Evolutionary conservation across 306 rosid species (phyloP).

Genomic region (Castanospermum australe): DNA sequence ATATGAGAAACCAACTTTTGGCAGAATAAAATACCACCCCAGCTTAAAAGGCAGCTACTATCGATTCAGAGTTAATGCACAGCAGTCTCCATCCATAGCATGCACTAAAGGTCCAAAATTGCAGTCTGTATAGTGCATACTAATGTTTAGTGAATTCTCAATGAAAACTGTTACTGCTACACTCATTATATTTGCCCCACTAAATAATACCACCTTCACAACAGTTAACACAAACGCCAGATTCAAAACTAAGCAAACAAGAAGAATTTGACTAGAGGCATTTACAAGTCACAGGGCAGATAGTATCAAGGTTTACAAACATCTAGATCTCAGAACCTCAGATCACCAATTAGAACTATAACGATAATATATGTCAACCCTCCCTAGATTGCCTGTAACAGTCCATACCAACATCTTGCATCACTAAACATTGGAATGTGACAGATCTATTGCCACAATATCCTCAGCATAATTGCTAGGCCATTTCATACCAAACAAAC

Average conservation of each 20-base stretch:
- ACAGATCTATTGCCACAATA: constrained; percentile 30
- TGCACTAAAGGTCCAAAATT: constrained; percentile 33
- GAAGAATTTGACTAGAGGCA: constrained; percentile 1
- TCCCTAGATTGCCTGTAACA: constrained; percentile 38
- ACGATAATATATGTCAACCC: constrained; percentile 14
- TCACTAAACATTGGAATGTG: constrained; percentile 27
- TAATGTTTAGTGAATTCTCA: constrained; percentile 17
- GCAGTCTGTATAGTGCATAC: constrained; percentile 33
- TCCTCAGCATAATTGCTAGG: constrained; percentile 36
- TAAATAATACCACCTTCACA: constrained; percentile 29
- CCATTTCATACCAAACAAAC: constrained; percentile 29
- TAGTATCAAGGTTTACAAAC: constrained; percentile 29
- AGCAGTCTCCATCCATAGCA: constrained; percentile 35
- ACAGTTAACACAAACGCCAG: not conserved
- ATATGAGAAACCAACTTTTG: constrained; percentile 25
- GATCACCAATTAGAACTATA: constrained; percentile 31
- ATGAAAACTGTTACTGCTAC: constrained; percentile 21
- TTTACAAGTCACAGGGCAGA: constrained; percentile 6
- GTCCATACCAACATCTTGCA: constrained; percentile 29
- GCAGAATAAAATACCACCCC: constrained; percentile 32
- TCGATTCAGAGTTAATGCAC: constrained; percentile 17
- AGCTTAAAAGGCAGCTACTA: constrained; percentile 21
- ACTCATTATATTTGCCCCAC: constrained; percentile 30
- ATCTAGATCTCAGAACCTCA: constrained; percentile 31
- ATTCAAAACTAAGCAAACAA: constrained; percentile 15